phyloP scores from a whole-genome alignment of 345 rosid species.

The Schrenkiella parvula region DNA sequence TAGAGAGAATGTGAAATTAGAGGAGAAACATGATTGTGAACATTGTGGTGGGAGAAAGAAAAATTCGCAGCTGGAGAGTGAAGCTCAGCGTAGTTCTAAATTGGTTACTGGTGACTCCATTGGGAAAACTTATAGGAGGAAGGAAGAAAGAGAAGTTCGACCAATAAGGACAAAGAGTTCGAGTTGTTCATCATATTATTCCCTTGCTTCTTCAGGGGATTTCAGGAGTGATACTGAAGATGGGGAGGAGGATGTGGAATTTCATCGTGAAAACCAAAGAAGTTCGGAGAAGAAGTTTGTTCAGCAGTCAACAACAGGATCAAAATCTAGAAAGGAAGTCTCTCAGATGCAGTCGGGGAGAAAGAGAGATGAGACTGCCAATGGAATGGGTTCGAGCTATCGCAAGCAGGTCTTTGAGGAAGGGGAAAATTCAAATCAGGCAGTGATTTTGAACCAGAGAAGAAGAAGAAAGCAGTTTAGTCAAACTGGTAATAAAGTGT shows the following conservation, averaged over 20 bases:
- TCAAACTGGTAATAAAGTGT: slow-evolving; percentile 32
- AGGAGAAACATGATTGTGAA: slow-evolving; percentile 26
- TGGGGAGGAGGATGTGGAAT: slow-evolving; percentile 32
- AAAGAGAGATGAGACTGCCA: slow-evolving; percentile 30
- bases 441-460: slow-evolving; percentile 35
- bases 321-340: slow-evolving; percentile 40
- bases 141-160: slow-evolving; percentile 34
- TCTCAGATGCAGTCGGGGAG: slow-evolving; percentile 36
- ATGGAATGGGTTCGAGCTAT: slow-evolving; percentile 33
- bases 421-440: slow-evolving; percentile 35
- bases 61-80: slow-evolving; percentile 4
- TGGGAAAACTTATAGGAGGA: slow-evolving; percentile 31
- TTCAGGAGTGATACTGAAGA: slow-evolving; percentile 56
- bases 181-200: slow-evolving; percentile 76
- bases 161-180: slow-evolving; percentile 46
- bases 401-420: slow-evolving; percentile 31
- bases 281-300: slow-evolving; percentile 11
- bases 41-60: slow-evolving; percentile 25
- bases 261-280: slow-evolving; percentile 25
- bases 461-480: slow-evolving; percentile 32
- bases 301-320: slow-evolving; percentile 32
- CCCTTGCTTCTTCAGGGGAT: slow-evolving; percentile 57
- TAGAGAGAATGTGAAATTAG: background rate
- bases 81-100: slow-evolving; percentile 31
- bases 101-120: slow-evolving; percentile 33